phyloP scores from a whole-genome alignment of 345 rosid species.

The Limnanthes douglasii region DNA sequence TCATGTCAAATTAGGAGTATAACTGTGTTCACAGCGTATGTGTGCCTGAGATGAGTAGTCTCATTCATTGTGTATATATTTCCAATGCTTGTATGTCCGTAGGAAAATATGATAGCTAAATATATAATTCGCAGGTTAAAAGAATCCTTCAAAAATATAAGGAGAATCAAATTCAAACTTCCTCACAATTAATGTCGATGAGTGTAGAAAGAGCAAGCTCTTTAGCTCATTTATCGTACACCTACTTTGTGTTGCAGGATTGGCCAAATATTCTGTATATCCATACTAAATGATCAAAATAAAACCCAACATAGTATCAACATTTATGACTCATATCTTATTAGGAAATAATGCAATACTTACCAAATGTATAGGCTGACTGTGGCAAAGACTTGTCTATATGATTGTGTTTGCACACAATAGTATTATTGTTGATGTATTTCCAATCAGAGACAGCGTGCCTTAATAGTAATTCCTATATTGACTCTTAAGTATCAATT shows the following conservation, averaged over 20 bases:
- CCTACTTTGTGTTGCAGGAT: slow-evolving; percentile 26
- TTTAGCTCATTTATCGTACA: slow-evolving; percentile 47
- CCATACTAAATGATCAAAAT: too few species aligned
- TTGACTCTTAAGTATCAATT: too few species aligned
- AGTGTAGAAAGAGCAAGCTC: slow-evolving; percentile 41
- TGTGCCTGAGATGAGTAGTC: slow-evolving; percentile 29
- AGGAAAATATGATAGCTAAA: slow-evolving; percentile 61
- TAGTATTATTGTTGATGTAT: slow-evolving; percentile 38
- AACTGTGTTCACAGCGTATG: neutral
- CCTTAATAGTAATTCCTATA: too few species aligned
- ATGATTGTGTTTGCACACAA: slow-evolving; percentile 30
- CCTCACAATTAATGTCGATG: slow-evolving; percentile 51
- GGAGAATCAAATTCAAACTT: neutral
- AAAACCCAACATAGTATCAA: too few species aligned
- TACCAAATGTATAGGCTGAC: slow-evolving; percentile 48
- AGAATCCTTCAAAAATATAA: neutral
- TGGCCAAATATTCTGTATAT: slow-evolving; percentile 48
- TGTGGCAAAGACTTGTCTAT: slow-evolving; percentile 51
- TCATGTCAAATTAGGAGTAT: neutral
- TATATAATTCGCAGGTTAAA: slow-evolving; percentile 1
- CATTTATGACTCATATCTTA: too few species aligned
- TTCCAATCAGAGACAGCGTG: slow-evolving; percentile 54
- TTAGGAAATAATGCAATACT: slow-evolving; percentile 5
- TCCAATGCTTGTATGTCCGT: slow-evolving; percentile 80
- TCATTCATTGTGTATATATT: slow-evolving; percentile 68